Conservation (phyloP, 1,139 yeast species). For the Kurtzmaniella natalensis region DNA sequence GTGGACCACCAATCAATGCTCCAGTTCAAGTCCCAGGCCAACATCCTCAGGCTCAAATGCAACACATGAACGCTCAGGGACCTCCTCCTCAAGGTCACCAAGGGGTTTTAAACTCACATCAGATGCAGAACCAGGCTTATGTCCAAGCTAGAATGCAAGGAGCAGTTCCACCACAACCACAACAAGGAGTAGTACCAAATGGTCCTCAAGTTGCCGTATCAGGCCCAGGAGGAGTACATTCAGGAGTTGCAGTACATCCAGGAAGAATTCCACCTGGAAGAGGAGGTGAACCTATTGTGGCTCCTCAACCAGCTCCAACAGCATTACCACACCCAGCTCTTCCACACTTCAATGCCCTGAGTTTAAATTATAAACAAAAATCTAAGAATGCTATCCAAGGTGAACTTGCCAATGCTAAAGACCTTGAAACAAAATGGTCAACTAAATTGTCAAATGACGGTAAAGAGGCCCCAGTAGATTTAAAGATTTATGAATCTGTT, state of each 20-base stretch:
- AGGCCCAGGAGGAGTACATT: neutral
- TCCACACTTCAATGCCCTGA: constrained; percentile 6
- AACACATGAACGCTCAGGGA: too few species aligned
- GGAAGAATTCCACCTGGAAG: too few species aligned
- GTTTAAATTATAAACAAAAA: constrained; percentile 4
- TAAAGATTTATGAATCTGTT: constrained; percentile 55
- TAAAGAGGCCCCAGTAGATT: constrained; percentile 42
- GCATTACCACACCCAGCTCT: constrained; percentile 3
- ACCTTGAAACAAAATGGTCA: constrained; percentile 50
- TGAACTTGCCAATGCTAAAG: constrained; percentile 11
- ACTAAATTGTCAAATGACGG: constrained; percentile 39
- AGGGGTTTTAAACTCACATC: too few species aligned
- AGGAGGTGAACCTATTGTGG: neutral
- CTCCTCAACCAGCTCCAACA: neutral
- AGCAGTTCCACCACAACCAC: neutral
- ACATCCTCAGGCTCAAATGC: neutral
- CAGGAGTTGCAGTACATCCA: too few species aligned
- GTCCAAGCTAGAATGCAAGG: constrained; percentile 4
- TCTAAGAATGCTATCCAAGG: constrained; percentile 1
- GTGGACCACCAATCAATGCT: too few species aligned
- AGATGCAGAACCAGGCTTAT: constrained; percentile 16
- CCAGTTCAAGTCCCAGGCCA: neutral
- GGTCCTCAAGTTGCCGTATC: neutral
- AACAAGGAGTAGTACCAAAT: neutral
- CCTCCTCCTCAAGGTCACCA: constrained; percentile 15